Percentiles rank a stretch among this genome's conserved stretches.
Evolutionary conservation across 1,284 basidiomycete genomes (phyloP).

Genomic region (Ceratobasidium sp.): DNA sequence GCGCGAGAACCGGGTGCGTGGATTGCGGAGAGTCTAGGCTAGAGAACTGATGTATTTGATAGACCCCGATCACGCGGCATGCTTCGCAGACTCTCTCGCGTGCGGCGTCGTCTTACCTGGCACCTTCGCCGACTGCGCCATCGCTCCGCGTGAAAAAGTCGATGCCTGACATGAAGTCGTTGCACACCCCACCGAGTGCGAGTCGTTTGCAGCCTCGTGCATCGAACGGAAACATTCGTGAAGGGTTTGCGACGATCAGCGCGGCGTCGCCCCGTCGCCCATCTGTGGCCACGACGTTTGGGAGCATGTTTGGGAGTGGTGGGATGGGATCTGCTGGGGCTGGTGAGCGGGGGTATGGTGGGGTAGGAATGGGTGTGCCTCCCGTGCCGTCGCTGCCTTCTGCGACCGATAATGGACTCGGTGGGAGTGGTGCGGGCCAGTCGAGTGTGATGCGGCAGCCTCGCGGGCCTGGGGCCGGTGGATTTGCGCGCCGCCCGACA

Average conservation of each 20-base stretch:
- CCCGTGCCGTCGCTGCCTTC: constrained; percentile 79
- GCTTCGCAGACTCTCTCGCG: constrained; percentile 67
- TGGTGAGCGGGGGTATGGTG: constrained; percentile 40
- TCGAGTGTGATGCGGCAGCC: constrained; percentile 77
- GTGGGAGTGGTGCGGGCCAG: constrained; percentile 54
- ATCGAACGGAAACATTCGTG: constrained; percentile 89
- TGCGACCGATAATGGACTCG: constrained; percentile 55
- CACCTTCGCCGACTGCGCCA: constrained; percentile 56
- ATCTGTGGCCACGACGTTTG: constrained; percentile 67
- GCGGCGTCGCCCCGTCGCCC: constrained; percentile 70
- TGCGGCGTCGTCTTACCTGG: constrained; percentile 74
- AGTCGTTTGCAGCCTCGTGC: constrained; percentile 77
- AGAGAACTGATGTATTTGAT: constrained; percentile 21
- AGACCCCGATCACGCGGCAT: constrained; percentile 34
- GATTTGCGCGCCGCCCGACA: constrained; percentile 69
- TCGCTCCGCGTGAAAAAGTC: constrained; percentile 88
- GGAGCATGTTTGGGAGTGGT: constrained; percentile 67
- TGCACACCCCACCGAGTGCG: constrained; percentile 73
- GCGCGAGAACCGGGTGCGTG: constrained; percentile 67
- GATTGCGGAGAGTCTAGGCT: constrained; percentile 23
- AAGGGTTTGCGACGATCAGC: constrained; percentile 88
- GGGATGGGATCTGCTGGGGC: constrained; percentile 52
- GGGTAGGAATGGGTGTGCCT: constrained; percentile 56
- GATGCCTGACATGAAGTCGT: constrained; percentile 86
- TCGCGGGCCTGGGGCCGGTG: constrained; percentile 74